A percentile compares a stretch with the other conserved stretches of the same genome.
Conservation (phyloP, 23 red algal species). For the Gracilaria domingensis region DNA sequence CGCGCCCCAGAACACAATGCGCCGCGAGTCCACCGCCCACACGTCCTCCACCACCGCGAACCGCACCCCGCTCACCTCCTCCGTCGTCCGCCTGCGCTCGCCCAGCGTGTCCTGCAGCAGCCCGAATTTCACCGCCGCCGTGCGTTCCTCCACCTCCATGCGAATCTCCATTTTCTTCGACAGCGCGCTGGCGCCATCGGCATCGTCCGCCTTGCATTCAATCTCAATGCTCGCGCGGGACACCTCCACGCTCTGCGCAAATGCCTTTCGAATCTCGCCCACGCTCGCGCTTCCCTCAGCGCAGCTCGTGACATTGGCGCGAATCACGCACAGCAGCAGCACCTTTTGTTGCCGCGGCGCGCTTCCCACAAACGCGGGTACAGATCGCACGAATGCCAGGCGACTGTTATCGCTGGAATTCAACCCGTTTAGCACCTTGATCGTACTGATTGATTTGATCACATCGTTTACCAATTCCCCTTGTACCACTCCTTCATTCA, state of each 20-base stretch:
- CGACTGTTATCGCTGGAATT: conserved; percentile 34
- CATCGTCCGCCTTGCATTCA: conserved; percentile 21
- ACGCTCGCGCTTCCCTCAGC: not conserved
- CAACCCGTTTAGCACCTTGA: conserved; percentile 31
- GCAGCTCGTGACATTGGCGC: conserved; percentile 32
- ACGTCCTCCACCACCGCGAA: conserved; percentile 42
- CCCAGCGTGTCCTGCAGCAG: conserved; percentile 24
- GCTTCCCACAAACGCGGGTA: conserved; percentile 27
- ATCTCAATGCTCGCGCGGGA: not conserved
- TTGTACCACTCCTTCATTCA: conserved; percentile 49
- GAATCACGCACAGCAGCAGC: conserved; percentile 36
- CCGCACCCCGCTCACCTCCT: conserved; percentile 28
- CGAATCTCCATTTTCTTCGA: conserved; percentile 40
- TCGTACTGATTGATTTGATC: conserved; percentile 61
- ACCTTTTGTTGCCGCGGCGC: conserved; percentile 19
- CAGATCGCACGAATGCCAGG: conserved; percentile 59
- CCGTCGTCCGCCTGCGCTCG: conserved; percentile 9
- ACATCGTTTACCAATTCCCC: conserved; percentile 41
- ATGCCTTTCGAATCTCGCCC: not conserved
- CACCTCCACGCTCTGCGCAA: conserved; percentile 29
- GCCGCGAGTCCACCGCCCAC: conserved; percentile 64
- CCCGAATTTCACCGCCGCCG: conserved; percentile 25
- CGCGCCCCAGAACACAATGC: conserved; percentile 59
- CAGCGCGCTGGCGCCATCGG: not conserved
- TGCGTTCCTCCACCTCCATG: conserved; percentile 39